Evolutionary conservation across 306 rosid species (phyloP).

Genomic region (Cicer arietinum): DNA sequence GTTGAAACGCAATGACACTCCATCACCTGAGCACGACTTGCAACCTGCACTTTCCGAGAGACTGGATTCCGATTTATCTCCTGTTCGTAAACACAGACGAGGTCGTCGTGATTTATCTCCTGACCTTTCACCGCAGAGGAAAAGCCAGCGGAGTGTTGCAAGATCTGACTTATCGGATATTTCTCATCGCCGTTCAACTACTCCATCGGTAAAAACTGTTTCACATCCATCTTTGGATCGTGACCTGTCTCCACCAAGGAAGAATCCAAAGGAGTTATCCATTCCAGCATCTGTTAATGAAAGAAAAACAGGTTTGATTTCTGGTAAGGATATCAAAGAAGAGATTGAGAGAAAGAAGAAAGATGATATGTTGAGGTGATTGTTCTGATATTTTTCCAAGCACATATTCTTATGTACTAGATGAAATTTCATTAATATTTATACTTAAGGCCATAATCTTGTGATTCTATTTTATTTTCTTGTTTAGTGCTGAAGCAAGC

Average conservation of each 20-base stretch:
- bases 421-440: slow-evolving; percentile 3
- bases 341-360: slow-evolving; percentile 74
- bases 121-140: slow-evolving; percentile 81
- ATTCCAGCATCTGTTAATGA: slow-evolving; percentile 50
- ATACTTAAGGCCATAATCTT: slow-evolving; percentile 25
- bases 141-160: slow-evolving; percentile 46
- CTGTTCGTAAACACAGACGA: slow-evolving; percentile 49
- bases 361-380: slow-evolving; percentile 70
- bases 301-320: slow-evolving; percentile 70
- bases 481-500: slow-evolving; percentile 15
- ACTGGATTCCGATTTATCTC: slow-evolving; percentile 50
- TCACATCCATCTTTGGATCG: slow-evolving; percentile 48
- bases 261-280: slow-evolving; percentile 52
- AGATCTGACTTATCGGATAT: slow-evolving; percentile 40
- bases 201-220: slow-evolving; percentile 36
- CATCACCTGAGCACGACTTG: slow-evolving; percentile 56
- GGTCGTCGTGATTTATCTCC: slow-evolving; percentile 43
- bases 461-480: slow-evolving; percentile 15
- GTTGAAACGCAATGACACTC: slow-evolving; percentile 50
- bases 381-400: slow-evolving; percentile 29
- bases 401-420: background rate
- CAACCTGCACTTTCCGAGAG: slow-evolving; percentile 19
- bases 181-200: slow-evolving; percentile 35
- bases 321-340: slow-evolving; percentile 77
- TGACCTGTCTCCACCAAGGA: slow-evolving; percentile 78